Percentiles rank a stretch among this genome's conserved stretches.
Conservation (phyloP, 2,329 filamentous ascomycete genomes). For the Fusarium transvaalense region DNA sequence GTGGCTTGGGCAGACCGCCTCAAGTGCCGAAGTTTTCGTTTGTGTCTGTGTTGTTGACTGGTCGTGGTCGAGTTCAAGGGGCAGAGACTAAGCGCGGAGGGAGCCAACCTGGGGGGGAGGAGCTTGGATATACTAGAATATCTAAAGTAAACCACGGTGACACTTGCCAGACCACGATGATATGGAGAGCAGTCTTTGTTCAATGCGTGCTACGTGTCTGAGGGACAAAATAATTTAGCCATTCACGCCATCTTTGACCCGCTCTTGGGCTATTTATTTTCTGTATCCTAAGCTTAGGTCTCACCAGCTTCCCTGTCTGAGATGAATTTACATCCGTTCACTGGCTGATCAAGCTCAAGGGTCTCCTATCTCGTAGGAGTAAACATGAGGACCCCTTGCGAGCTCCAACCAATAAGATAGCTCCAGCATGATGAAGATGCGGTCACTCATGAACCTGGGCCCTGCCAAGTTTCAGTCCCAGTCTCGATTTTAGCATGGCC, state of each 20-base stretch:
- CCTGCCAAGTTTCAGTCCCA: slow-evolving; percentile 33
- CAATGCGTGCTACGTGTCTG: background rate
- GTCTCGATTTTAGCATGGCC: slow-evolving; percentile 18
- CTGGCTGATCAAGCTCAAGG: slow-evolving; percentile 12
- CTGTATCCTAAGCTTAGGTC: background rate
- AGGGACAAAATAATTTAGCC: background rate
- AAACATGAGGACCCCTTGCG: slow-evolving; percentile 13
- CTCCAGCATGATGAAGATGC: slow-evolving; percentile 22
- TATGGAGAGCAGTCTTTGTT: background rate
- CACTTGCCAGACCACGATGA: background rate
- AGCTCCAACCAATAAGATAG: slow-evolving; percentile 15
- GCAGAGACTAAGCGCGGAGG: slow-evolving; percentile 4
- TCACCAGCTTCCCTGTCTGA: background rate
- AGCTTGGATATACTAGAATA: slow-evolving; percentile 1
- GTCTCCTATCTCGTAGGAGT: slow-evolving; percentile 3
- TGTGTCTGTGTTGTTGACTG: background rate
- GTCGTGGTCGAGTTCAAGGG: background rate
- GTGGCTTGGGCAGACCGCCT: slow-evolving; percentile 7
- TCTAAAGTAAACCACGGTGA: no score
- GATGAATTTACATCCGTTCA: slow-evolving; percentile 4
- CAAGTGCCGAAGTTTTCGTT: background rate
- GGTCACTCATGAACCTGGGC: slow-evolving; percentile 20
- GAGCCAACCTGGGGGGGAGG: slow-evolving; percentile 4
- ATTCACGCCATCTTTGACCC: background rate
- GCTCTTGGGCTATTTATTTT: background rate